Evolutionary conservation across 805 yeast genomes (phyloP), one percentile per base, ranked within the genome.

Genomic region (Wickerhamiella domercqiae): DNA sequence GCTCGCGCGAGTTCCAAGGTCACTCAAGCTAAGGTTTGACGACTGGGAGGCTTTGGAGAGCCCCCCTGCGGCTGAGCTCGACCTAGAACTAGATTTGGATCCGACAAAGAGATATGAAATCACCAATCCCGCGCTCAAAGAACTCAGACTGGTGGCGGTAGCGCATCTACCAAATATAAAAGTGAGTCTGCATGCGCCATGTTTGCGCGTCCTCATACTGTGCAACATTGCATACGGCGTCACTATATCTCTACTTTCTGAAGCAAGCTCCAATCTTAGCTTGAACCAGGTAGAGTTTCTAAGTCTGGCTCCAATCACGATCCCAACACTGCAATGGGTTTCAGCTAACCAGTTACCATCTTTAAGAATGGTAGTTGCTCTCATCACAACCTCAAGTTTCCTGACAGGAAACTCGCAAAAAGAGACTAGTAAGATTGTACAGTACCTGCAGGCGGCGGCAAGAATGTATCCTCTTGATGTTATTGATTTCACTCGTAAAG

Each of bases 391-490:
- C 21, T 18, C 40, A 2, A 36, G 42, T 16, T 42, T 41, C 16
- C 28, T 39, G 21, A 21, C 42, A 7, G 42, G 31, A 18, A 22
- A 29, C 7, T 32, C 40, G 29, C 32, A 37, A 14, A 34, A 40
- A 5, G 48, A 41, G 34, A 28, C 39, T 9, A 35, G 42, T 9
- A 35, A 29, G 22, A 41, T 46, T 0, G 42, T 47, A 13, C 45
- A 40, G 34, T 42, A 43, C 42, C 36, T 47, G 25, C 49, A 47
- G 29, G 35, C 35, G 17, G 34, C 46, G 18, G 48, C 51, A 1
- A 17, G 40, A 4, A 38, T 34, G 15, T 40, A 42, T 29, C 48
- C 51, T 5, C 39, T 44, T 1, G 49, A 46, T 20, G 47, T 47
- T 19, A 38, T 44, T 21, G 48, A 45, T 25, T 36, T 36, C 28